A percentile compares a stretch with the other conserved stretches of the same genome.
These are phyloP conservation scores for Craterostigma plantagineum DNA, from an alignment of 257 asterid species.

Conservation along the genomic window DNA sequence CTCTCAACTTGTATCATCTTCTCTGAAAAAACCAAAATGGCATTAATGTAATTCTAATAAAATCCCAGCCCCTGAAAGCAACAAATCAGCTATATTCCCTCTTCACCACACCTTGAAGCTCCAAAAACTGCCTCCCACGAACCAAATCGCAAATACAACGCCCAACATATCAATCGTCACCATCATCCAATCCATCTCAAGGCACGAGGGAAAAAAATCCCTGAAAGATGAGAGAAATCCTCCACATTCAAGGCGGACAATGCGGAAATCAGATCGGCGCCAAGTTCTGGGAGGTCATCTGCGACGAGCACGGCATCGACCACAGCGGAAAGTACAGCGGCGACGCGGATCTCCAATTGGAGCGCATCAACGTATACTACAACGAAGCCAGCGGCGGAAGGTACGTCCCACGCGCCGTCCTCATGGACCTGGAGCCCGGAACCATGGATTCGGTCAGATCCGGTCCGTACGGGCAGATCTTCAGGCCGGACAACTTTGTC, in stretches of 20 bases:
- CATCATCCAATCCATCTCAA: neutral
- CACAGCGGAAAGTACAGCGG: conserved; percentile 28
- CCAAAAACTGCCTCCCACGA: no score
- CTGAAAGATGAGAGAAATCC: conserved; percentile 43
- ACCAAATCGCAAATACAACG: no score
- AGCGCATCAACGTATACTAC: conserved; percentile 44
- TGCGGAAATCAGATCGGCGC: conserved; percentile 55
- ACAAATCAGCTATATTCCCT: no score
- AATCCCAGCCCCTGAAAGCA: no score
- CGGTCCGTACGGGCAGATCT: conserved; percentile 48
- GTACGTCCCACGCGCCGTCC: conserved; percentile 50
- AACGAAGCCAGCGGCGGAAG: conserved; percentile 63
- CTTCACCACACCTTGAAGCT: no score
- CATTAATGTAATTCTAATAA: no score
- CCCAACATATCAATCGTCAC: neutral
- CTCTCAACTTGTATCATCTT: no score
- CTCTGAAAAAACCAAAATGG: no score
- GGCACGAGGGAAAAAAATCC: no score
- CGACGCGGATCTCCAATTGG: conserved; percentile 35
- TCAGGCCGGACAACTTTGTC: conserved; percentile 42
- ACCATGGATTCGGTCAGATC: conserved; percentile 51
- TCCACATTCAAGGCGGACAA: conserved; percentile 47
- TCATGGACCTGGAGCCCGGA: conserved; percentile 58
- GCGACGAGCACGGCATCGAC: conserved; percentile 50
- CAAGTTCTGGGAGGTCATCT: conserved; percentile 47